Evolutionary conservation across 2,329 filamentous ascomycete species (phyloP).

Genomic region (Rachicladosporium sp.): DNA sequence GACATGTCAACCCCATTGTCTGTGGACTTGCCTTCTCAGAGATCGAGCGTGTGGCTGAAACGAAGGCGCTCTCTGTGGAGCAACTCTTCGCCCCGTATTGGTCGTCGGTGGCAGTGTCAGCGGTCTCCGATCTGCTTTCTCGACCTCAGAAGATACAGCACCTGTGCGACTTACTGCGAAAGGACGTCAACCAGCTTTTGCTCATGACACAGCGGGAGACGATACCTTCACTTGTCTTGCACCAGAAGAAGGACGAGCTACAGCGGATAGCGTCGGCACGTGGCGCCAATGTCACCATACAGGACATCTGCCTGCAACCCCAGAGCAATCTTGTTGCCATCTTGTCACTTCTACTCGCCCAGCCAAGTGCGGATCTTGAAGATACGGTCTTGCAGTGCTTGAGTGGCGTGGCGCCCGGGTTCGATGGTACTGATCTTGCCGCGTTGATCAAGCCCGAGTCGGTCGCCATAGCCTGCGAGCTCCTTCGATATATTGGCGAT

Average conservation of each 20-base stretch:
- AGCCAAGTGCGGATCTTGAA: conserved; percentile 49
- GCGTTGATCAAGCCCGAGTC: conserved; percentile 64
- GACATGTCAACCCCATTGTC: conserved; percentile 67
- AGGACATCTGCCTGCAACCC: conserved; percentile 50
- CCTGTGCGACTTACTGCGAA: conserved; percentile 68
- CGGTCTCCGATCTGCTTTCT: conserved; percentile 67
- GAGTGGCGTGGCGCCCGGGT: conserved; percentile 55
- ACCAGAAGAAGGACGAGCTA: conserved; percentile 64
- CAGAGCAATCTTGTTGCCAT: conserved; percentile 45
- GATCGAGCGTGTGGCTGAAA: conserved; percentile 58
- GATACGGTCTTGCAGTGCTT: conserved; percentile 57
- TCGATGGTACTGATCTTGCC: conserved; percentile 52
- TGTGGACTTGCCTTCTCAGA: conserved; percentile 76
- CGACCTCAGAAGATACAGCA: conserved; percentile 72
- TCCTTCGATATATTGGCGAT: conserved; percentile 69
- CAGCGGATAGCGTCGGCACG: conserved; percentile 65
- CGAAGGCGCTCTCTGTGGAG: conserved; percentile 43
- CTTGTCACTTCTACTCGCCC: conserved; percentile 45
- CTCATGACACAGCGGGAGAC: conserved; percentile 67
- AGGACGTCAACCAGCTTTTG: conserved; percentile 63
- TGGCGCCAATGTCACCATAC: conserved; percentile 38
- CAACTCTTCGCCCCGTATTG: conserved; percentile 73
- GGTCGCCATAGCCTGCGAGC: conserved; percentile 62
- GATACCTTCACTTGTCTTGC: conserved; percentile 74
- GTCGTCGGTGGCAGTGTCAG: conserved; percentile 68